These are phyloP conservation scores for Neurospora tetrasperma DNA, from an alignment of 495 filamentous ascomycete genomes.

Conservation along the genomic window DNA sequence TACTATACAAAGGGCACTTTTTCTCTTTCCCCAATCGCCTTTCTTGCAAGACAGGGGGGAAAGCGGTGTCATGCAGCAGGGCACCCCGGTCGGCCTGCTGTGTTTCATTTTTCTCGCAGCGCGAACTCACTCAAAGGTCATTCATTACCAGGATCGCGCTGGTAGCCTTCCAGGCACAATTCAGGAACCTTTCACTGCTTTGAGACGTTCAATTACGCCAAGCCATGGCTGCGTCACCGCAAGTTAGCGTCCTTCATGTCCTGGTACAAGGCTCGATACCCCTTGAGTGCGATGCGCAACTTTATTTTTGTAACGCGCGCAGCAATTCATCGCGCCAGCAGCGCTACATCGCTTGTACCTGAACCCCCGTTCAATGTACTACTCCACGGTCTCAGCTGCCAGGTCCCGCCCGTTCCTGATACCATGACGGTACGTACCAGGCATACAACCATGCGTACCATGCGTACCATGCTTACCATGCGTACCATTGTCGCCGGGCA, in stretches of 20 bases:
- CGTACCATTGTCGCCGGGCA: not conserved
- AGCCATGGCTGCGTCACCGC: conserved; percentile 30
- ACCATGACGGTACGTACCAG: not conserved
- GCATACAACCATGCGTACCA: not conserved
- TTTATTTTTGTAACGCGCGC: conserved; percentile 6
- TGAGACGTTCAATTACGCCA: conserved; percentile 19
- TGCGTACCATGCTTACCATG: not conserved
- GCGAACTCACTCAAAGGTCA: conserved; percentile 15
- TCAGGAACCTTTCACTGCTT: conserved; percentile 1
- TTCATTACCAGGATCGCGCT: conserved; percentile 6
- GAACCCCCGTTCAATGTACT: conserved; percentile 11
- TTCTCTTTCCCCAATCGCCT: not conserved
- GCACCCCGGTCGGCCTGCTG: conserved; percentile 14
- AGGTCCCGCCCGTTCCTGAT: conserved; percentile 13
- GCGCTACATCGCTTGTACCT: conserved; percentile 10
- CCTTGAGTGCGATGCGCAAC: conserved; percentile 3
- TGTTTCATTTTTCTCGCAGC: conserved; percentile 23
- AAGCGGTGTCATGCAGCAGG: conserved; percentile 18
- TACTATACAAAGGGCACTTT: conserved; percentile 8
- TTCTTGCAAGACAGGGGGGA: conserved; percentile 14
- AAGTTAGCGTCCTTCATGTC: conserved; percentile 16
- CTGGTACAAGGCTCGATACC: conserved; percentile 10
- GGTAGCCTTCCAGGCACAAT: conserved; percentile 3
- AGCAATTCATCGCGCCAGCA: conserved; percentile 1
- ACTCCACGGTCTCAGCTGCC: conserved; percentile 3